phyloP scores from a whole-genome alignment of 1,284 basidiomycete genomes.

The Ceratobasidium sp. region DNA sequence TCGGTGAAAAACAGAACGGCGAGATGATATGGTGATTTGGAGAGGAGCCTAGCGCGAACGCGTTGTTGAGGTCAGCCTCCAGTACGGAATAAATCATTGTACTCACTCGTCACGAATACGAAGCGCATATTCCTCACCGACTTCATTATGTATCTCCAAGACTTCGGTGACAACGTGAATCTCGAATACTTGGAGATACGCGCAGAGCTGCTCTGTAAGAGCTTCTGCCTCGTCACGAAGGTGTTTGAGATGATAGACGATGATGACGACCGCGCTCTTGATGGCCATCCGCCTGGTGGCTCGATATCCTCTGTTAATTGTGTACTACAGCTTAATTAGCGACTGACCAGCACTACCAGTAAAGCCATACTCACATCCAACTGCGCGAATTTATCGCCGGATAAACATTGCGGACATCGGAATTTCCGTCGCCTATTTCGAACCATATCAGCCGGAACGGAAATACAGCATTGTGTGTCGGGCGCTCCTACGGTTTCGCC shows the following conservation, averaged over 20 bases:
- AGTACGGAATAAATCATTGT: not conserved
- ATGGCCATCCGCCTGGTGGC: not conserved
- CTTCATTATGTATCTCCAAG: not conserved
- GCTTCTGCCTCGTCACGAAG: not conserved
- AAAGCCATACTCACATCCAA: conserved; percentile 8
- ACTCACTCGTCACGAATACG: conserved; percentile 4
- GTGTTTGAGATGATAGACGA: conserved; percentile 11
- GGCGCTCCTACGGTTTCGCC: not conserved
- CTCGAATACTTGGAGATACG: conserved; percentile 19
- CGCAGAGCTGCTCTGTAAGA: not conserved
- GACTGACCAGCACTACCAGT: not conserved
- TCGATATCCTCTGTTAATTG: conserved; percentile 29
- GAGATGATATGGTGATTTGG: conserved; percentile 28
- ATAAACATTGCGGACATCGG: conserved; percentile 33
- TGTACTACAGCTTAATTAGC: not conserved
- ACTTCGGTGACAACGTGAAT: conserved; percentile 3
- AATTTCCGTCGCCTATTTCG: not conserved
- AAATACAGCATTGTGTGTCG: not conserved
- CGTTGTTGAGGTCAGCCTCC: too few species aligned
- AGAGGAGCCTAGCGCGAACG: not conserved
- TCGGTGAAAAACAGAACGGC: conserved; percentile 32
- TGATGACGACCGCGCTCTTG: conserved; percentile 10
- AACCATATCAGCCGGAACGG: not conserved
- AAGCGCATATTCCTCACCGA: not conserved
- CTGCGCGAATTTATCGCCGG: not conserved